Conservation (phyloP, 2,329 filamentous ascomycete genomes). For the Alternaria sp. region DNA sequence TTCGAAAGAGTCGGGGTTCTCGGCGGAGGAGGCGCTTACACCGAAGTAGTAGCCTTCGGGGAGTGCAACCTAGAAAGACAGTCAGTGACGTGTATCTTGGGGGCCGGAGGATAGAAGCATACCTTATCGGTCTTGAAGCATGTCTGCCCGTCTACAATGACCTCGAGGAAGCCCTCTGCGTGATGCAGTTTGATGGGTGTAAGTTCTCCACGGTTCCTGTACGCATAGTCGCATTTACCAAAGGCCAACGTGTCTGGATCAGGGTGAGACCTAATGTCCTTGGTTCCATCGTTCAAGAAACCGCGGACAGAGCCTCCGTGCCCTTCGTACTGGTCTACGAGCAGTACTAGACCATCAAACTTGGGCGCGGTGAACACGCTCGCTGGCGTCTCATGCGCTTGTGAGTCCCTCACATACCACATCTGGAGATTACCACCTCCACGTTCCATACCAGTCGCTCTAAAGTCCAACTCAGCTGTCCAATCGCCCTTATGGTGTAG, state of each 20-base stretch:
- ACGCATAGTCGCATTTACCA: conserved; percentile 88
- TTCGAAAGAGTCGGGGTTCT: conserved; percentile 94
- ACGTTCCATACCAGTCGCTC: conserved; percentile 84
- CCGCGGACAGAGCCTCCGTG: conserved; percentile 82
- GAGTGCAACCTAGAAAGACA: conserved; percentile 67
- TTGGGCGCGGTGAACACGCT: conserved; percentile 85
- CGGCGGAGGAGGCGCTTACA: conserved; percentile 85
- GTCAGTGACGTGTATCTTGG: conserved; percentile 11
- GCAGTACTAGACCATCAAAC: conserved; percentile 90
- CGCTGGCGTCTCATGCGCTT: conserved; percentile 70
- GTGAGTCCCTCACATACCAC: conserved; percentile 82
- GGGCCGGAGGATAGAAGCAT: conserved; percentile 14
- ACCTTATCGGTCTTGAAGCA: conserved; percentile 84
- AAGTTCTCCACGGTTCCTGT: conserved; percentile 89
- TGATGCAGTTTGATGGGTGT: conserved; percentile 81
- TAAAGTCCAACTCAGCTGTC: conserved; percentile 86
- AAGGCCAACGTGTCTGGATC: conserved; percentile 88
- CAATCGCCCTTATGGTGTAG: conserved; percentile 72
- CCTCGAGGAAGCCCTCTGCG: conserved; percentile 71
- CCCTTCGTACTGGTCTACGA: conserved; percentile 85
- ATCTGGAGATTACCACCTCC: conserved; percentile 90
- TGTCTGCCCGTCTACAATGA: conserved; percentile 78
- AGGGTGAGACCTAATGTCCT: conserved; percentile 78
- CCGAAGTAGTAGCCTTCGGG: conserved; percentile 86
- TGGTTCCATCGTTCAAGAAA: conserved; percentile 90